Conservation (phyloP, 257 asterid genomes). For the Oldenlandia corymbosa region DNA sequence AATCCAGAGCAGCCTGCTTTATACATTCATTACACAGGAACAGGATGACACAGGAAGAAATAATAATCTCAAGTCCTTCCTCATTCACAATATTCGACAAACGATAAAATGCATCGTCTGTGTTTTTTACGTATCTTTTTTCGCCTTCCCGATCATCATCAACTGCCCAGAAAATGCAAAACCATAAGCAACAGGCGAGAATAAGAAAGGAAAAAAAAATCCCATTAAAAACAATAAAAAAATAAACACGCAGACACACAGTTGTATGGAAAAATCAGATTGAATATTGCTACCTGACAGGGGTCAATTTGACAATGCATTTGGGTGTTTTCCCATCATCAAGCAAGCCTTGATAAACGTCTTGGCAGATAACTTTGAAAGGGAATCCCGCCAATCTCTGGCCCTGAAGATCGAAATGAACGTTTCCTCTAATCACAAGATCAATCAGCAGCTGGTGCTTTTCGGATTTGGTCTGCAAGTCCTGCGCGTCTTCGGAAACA, state of each 20-base stretch:
- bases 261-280: neutral
- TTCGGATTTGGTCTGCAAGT: neutral
- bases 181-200: neutral
- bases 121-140: neutral
- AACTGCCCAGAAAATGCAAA: conserved; percentile 2
- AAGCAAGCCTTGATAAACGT: conserved; percentile 9
- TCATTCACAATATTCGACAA: neutral
- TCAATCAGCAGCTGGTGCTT: conserved; percentile 1
- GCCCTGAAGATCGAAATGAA: conserved; percentile 8
- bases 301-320: conserved; percentile 11
- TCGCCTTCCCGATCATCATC: neutral
- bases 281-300: conserved; percentile 1
- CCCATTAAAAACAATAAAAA: too few species aligned
- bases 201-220: too few species aligned
- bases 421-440: neutral
- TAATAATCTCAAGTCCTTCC: neutral
- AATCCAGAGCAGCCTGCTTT: too few species aligned
- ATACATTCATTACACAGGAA: too few species aligned
- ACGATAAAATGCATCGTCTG: neutral
- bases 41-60: neutral
- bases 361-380: conserved; percentile 1
- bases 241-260: neutral
- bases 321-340: neutral
- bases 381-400: conserved; percentile 9
- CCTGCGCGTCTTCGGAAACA: neutral